These are phyloP conservation scores for Eucalyptus brandiana DNA, from an alignment of 345 rosid species.

Conservation along the genomic window DNA sequence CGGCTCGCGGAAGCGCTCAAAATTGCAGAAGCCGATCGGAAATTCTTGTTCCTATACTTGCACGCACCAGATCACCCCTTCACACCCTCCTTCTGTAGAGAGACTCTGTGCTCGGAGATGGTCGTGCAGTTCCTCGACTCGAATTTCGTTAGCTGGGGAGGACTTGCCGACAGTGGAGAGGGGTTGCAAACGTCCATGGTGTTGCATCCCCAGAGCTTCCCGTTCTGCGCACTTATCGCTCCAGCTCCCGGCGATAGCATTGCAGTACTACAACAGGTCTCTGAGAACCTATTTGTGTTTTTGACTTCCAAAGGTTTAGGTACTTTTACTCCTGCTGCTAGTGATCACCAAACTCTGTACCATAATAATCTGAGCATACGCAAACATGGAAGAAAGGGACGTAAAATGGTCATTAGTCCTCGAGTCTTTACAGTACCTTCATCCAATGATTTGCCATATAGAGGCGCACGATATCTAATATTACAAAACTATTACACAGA, in stretches of 20 bases:
- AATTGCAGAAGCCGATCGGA: constrained; percentile 37
- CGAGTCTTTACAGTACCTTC: background rate
- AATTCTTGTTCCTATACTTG: constrained; percentile 47
- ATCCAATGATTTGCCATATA: background rate
- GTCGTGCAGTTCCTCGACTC: constrained; percentile 43
- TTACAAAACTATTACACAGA: background rate
- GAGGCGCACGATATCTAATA: background rate
- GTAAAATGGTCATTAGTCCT: background rate
- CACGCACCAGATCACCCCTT: constrained; percentile 44
- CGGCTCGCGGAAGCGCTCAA: constrained; percentile 27
- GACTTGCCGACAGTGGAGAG: constrained; percentile 29
- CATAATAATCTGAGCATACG: background rate
- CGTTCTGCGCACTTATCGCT: constrained; percentile 46
- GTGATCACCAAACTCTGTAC: background rate
- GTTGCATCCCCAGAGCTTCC: constrained; percentile 30
- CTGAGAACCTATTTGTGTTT: background rate
- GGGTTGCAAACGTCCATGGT: constrained; percentile 33
- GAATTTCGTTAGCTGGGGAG: constrained; percentile 52
- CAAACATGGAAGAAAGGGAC: background rate
- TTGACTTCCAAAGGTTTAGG: background rate
- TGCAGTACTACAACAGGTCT: constrained; percentile 47
- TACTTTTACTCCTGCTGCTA: background rate
- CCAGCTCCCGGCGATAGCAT: constrained; percentile 25
- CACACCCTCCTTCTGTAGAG: constrained; percentile 41
- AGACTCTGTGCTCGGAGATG: constrained; percentile 39